Evolutionary conservation across 2,329 filamentous ascomycete genomes (phyloP).

Genomic region (Claviceps pazoutovae): DNA sequence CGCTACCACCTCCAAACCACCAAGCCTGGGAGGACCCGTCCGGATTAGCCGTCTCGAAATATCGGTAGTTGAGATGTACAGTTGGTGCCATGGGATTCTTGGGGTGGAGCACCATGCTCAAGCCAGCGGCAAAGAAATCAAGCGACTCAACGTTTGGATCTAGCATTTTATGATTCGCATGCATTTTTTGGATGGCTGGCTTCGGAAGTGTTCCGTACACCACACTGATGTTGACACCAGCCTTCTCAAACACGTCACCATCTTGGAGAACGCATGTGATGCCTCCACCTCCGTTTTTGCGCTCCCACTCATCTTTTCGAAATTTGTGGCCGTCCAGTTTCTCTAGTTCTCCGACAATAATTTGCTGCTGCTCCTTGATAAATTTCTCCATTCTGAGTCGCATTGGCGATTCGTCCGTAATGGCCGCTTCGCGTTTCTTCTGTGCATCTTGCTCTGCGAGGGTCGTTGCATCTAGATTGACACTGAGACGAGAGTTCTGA

Average conservation of each 20-base stretch:
- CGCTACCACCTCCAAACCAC: constrained; percentile 97
- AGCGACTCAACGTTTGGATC: constrained; percentile 65
- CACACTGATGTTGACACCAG: constrained; percentile 84
- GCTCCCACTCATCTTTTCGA: constrained; percentile 71
- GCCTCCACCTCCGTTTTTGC: constrained; percentile 80
- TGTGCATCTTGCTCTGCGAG: constrained; percentile 78
- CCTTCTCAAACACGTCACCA: constrained; percentile 95
- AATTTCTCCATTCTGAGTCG: constrained; percentile 94
- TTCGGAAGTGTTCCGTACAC: constrained; percentile 87
- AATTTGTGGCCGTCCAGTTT: constrained; percentile 74
- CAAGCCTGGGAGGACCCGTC: constrained; percentile 73
- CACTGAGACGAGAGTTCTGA: constrained; percentile 28
- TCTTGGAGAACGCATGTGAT: constrained; percentile 92
- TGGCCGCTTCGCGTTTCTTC: constrained; percentile 53
- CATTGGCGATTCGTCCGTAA: constrained; percentile 77
- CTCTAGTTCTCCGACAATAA: constrained; percentile 74
- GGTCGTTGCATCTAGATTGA: constrained; percentile 46
- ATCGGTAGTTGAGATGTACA: constrained; percentile 95
- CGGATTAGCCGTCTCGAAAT: constrained; percentile 88
- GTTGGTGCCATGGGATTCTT: constrained; percentile 94
- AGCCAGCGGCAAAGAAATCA: constrained; percentile 87
- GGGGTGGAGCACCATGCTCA: constrained; percentile 88
- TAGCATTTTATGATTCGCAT: constrained; percentile 84
- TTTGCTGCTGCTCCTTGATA: constrained; percentile 82
- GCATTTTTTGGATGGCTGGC: constrained; percentile 83